Evolutionary conservation across 805 yeast genomes (phyloP), one percentile per base, ranked within the genome.

Genomic region (Candida methanosorbosa): DNA sequence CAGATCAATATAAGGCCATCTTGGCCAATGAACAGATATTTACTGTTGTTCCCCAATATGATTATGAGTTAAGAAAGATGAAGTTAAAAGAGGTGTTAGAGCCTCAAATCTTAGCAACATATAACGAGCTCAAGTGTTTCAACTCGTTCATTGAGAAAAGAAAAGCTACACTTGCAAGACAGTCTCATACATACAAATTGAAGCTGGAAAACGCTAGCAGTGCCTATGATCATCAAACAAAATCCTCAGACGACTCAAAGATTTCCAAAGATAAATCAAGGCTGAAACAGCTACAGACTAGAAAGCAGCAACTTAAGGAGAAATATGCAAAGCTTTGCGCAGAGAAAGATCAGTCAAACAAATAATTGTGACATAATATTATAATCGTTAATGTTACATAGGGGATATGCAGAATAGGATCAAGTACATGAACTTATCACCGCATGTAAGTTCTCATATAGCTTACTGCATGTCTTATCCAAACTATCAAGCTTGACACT

Each of bases 401-500:
- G n/a, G n/a, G n/a, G n/a, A n/a, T n/a, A n/a, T n/a, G n/a, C n/a
- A n/a, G n/a, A n/a, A n/a, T n/a, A n/a, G n/a, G n/a, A n/a, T n/a
- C 15, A 27, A 7, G 9, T 12, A 13, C n/a, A n/a, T n/a, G n/a
- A n/a, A n/a, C 19, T 17, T 4, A 33, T 20, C 2, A 25, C 22
- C 13, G 20, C 30, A 44, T 38, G 36, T 44, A 50, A 39, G 29
- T 52, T 52, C 18, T 46, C 52, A 18, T 39, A 26, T 8, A 51
- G 35, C 15, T 64, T 57, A 38, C 61, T 49, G 17, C 70, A 55
- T 32, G 66, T 54, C 38, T 68, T 67, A 49, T 80, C 84, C 27
- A 81, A 55, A 30, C 78, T 71, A 36, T 70, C 80, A 40, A 81
- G 59, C 46, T 81, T 81, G 5, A 81, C 70, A 41, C 74, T 68